Conservation (phyloP, 352 stramenopile genomes). For the Phytopythium boreale region DNA sequence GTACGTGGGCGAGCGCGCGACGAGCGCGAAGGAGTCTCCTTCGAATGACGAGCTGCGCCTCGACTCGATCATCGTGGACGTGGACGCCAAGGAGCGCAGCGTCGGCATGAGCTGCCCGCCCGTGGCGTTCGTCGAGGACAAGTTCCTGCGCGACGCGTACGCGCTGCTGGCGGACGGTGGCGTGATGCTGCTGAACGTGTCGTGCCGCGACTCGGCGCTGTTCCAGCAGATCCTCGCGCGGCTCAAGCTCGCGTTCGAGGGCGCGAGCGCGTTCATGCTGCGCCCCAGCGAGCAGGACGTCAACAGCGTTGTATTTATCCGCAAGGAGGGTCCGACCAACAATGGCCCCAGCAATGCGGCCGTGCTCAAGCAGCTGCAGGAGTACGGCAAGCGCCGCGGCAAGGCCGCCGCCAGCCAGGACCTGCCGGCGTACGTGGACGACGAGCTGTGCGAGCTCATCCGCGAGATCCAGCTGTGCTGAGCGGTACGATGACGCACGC, state of each 20-base stretch:
- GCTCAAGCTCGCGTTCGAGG: slow-evolving; percentile 32
- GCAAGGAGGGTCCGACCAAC: slow-evolving; percentile 20
- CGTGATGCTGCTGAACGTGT: slow-evolving; percentile 69
- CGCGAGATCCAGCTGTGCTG: slow-evolving; percentile 43
- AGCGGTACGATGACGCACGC: neutral
- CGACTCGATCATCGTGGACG: slow-evolving; percentile 72
- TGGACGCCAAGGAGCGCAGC: slow-evolving; percentile 71
- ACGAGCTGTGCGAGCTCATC: slow-evolving; percentile 52
- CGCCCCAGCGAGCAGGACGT: slow-evolving; percentile 53
- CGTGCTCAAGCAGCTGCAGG: slow-evolving; percentile 32
- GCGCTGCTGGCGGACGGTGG: slow-evolving; percentile 31
- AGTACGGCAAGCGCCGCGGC: slow-evolving; percentile 28
- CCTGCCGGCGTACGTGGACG: slow-evolving; percentile 32
- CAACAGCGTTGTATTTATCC: slow-evolving; percentile 60
- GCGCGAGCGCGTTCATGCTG: slow-evolving; percentile 22
- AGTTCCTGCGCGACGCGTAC: slow-evolving; percentile 37
- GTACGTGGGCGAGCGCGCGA: slow-evolving; percentile 20
- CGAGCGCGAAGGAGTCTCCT: slow-evolving; percentile 16
- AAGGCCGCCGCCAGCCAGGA: slow-evolving; percentile 15
- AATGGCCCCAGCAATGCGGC: slow-evolving; percentile 14
- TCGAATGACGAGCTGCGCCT: slow-evolving; percentile 18
- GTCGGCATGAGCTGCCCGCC: slow-evolving; percentile 70
- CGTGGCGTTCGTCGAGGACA: slow-evolving; percentile 49
- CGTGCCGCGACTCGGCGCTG: slow-evolving; percentile 34
- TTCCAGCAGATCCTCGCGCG: slow-evolving; percentile 50